Conservation (phyloP, 208 protist species). For the Porcisia hertigi region DNA sequence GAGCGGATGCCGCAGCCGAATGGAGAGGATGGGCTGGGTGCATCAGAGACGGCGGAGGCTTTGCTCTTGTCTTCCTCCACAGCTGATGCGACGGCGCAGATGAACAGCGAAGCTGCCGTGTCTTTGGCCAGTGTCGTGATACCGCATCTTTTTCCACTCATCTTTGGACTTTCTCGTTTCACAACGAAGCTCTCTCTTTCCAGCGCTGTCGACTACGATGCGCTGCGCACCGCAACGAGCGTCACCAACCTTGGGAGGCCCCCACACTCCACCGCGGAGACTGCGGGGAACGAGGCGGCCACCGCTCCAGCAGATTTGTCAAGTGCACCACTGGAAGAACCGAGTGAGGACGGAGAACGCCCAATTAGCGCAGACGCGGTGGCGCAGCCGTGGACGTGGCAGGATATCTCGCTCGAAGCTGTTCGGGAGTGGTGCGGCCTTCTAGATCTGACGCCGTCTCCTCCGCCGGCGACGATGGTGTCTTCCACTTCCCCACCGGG, state of each 20-base stretch:
- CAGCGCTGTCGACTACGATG: conserved; percentile 24
- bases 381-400: conserved; percentile 24
- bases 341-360: background rate
- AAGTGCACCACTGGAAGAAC: background rate
- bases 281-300: background rate
- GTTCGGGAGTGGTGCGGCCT: conserved; percentile 24
- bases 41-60: background rate
- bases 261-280: background rate
- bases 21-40: background rate
- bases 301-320: background rate
- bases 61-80: background rate
- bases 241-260: background rate
- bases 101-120: conserved; percentile 8
- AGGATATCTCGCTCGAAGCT: conserved; percentile 16
- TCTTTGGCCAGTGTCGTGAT: conserved; percentile 10
- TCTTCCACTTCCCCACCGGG: background rate
- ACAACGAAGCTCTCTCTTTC: conserved; percentile 22
- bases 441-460: conserved; percentile 9
- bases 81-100: background rate
- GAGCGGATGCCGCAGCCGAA: background rate
- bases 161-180: conserved; percentile 23
- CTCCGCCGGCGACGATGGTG: background rate
- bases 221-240: background rate
- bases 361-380: background rate
- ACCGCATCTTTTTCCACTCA: conserved; percentile 22